Evolutionary conservation across 352 stramenopile genomes (phyloP), one percentile per base, ranked within the genome.

Genomic region (Phytophthora sansomeana): DNA sequence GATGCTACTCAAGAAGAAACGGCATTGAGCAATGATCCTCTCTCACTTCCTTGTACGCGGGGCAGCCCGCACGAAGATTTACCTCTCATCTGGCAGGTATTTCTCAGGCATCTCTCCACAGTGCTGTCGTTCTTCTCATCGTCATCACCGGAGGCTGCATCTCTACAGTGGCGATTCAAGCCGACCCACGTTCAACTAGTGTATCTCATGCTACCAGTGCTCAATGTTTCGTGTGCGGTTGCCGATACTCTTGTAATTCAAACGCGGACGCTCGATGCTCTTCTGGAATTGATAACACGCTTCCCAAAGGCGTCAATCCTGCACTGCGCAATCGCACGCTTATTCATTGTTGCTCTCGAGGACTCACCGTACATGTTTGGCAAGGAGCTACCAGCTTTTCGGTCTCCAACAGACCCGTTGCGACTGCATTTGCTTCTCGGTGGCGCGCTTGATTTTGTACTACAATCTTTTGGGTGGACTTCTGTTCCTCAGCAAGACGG

Each of bases 211-310:
- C 78, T 92, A 2, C 85, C 85, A 16, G 83, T 92, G n/a, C 63
- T 93, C 4, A 90, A 90, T 54, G 81, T 90, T 33, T 85, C 81
- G 1, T 93, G 85, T 55, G 78, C 71, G 1, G 70, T 74, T 10
- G 80, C 89, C 5, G 85, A 93, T 44, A 64, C 56, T 0, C 56
- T 77, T 5, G 58, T 89, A 17, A 77, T 87, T 50, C 46, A 59
- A 0, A 48, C 73, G 14, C 58, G 74, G 53, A 78, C 72, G 2
- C 79, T 91, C 24, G 74, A 86, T 42, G 39, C 58, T 13, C 62
- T 87, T 5, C 87, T 98, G 16, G 92, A 98, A 66, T 78, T 99
- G 35, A 90, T 98, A 63, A 67, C 97, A 21, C 81, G 93, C 5
- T 98, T 96, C 71, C 69, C 98, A 0, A 85, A 95, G 32, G 90